Conservation (phyloP, 2,329 filamentous ascomycete genomes). For the Teratosphaeria viscida region DNA sequence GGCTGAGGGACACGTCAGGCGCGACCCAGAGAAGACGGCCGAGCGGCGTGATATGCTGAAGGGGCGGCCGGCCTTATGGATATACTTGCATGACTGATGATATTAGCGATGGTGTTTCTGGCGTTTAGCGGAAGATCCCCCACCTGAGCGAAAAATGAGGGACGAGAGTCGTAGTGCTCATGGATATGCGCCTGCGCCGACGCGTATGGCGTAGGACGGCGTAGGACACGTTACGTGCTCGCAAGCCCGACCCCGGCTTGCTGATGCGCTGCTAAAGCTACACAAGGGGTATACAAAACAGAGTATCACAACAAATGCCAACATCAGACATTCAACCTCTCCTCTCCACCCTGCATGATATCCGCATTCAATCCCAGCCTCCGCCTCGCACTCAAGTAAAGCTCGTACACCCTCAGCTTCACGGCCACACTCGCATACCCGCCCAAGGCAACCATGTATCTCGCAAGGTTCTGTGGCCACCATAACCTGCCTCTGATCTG, state of each 20-base stretch:
- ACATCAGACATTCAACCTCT: neutral
- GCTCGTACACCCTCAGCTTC: constrained; percentile 50
- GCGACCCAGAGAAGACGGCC: neutral
- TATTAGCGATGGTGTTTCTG: neutral
- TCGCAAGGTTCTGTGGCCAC: constrained; percentile 42
- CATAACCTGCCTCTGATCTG: constrained; percentile 40
- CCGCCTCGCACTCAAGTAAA: constrained; percentile 42
- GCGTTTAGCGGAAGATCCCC: neutral
- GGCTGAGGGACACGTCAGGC: neutral
- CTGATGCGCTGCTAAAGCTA: neutral
- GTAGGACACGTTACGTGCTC: neutral
- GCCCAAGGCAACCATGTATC: constrained; percentile 42
- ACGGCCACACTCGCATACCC: constrained; percentile 46
- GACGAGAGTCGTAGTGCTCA: neutral
- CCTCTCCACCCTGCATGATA: constrained; percentile 1
- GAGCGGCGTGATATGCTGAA: neutral
- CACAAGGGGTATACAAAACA: neutral
- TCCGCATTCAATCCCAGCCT: constrained; percentile 33
- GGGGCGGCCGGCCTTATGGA: neutral
- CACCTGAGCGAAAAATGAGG: neutral
- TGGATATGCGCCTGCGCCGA: neutral
- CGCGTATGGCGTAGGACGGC: neutral
- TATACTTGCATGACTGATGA: constrained; percentile 3
- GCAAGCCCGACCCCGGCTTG: neutral
- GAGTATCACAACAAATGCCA: neutral